Percentiles rank a stretch among this genome's conserved stretches.
These are phyloP conservation scores for Raddia guianensis DNA, from an alignment of 176 grass and related monocot genomes.

Conservation along the genomic window DNA sequence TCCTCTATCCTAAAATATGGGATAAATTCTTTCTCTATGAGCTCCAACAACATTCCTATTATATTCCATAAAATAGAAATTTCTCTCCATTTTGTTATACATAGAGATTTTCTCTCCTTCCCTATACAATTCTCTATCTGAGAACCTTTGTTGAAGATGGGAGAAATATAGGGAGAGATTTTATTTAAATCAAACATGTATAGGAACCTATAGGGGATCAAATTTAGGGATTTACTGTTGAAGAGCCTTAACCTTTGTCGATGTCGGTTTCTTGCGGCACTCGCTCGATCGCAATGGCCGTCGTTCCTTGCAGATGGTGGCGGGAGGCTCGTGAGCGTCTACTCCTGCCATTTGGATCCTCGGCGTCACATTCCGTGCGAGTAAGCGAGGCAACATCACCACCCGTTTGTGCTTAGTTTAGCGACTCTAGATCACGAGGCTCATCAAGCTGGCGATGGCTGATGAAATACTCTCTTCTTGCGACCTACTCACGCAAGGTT, in stretches of 20 bases:
- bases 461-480: conserved; percentile 8
- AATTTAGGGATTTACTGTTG: no score
- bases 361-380: conserved; percentile 79
- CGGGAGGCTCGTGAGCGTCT: conserved; percentile 86
- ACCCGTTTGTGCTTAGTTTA: background rate
- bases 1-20: no score
- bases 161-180: no score
- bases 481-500: conserved; percentile 86
- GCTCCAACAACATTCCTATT: no score
- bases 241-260: background rate
- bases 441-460: background rate
- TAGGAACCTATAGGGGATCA: no score
- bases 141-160: no score
- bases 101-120: no score
- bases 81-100: no score
- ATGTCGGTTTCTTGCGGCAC: background rate
- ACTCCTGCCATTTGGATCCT: conserved; percentile 99
- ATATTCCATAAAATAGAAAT: no score
- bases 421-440: background rate
- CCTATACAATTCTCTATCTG: no score
- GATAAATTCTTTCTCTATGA: no score
- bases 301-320: conserved; percentile 66
- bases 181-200: no score
- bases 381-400: conserved; percentile 39
- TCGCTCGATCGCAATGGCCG: background rate